Evolutionary conservation across 2,329 filamentous ascomycete species (phyloP), one percentile per base, ranked within the genome.

Genomic region (Claviceps purpurea): DNA sequence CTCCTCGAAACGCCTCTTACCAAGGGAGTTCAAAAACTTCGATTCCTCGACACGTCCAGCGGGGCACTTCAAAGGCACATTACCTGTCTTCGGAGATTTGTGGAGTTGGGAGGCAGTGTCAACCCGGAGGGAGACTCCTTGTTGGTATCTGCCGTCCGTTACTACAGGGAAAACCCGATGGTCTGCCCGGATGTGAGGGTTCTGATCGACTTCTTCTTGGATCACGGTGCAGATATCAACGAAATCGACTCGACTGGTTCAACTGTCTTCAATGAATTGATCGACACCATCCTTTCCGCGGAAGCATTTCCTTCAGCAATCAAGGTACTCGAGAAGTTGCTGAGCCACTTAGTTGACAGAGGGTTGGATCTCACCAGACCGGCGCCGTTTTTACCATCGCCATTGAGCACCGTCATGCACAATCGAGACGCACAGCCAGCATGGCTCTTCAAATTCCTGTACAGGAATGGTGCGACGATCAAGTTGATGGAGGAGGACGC

Each of bases 171-270:
- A 3, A 42, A 47, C 14, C 2, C 22, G 4, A 13, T 22, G 4
- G 11, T 6, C 38, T 5, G 10, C 18, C 16, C 39, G 10, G 38
- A 38, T 26, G 14, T 48, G n/a, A 26, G 8, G 14, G 4, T 2
- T 2, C 26, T 47, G 24, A 43, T 52, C 39, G 13, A 37, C 3
- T 47, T 34, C n/a, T 52, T 52, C 22, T 20, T 52, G 34, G 39
- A 42, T 4, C n/a, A 14, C 13, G 50, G 50, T 14, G 50, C 50
- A n/a, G 45, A 52, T 20, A 22, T 48, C 39, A 52, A 52, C 24
- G 20, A 7, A 47, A 6, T 3, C 37, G 37, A 10, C 24, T 20
- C n/a, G n/a, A 3, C 7, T 11, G 45, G 50, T 5, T 5, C 13
- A 30, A 48, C 45, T 8, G 11, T 26, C 16, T 2, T 48, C 11